Evolutionary conservation across 306 rosid genomes (phyloP), one percentile per base, ranked within the genome.

Genomic region (Fragaria iinumae): DNA sequence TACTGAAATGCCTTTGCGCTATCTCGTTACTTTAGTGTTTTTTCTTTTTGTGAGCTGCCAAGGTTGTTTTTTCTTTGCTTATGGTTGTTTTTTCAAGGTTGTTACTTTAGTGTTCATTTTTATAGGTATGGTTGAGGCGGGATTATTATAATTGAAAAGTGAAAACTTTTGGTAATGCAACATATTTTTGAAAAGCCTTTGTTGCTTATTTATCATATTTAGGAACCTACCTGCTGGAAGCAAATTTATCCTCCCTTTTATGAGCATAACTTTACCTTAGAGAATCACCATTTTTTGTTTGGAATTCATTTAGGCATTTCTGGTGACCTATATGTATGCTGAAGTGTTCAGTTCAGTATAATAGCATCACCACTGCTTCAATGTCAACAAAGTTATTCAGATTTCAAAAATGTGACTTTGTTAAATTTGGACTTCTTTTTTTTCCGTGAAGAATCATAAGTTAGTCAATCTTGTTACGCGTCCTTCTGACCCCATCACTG

Each of bases 371-470:
- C 16, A 44, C 14, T 9, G 59, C 27, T 14, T 17, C 43, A 47
- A 27, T 47, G 13, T 36, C 25, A 47, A 69, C 34, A 8, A 69
- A 69, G 6, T 25, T 60, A 23, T 48, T 71, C 4, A 29, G 10
- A 67, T 39, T 70, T 70, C 41, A 11, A 32, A 27, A 14, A 20
- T 62, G 48, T 60, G 11, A 21, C 69, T 38, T 3, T 60, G 4
- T 27, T 75, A 62, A 39, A 41, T 48, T 44, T 68, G 55, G 11
- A 18, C 8, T 32, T 11, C 0, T 52, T 27, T 68, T 13, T 59
- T 69, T 60, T 50, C n/a, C 65, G 13, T 23, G 67, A 75, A 56
- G 25, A 52, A 47, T 55, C 66, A 66, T 29, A 65, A 44, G 9
- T 48, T 57, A 12, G n/a, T 75, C 49, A 59, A 69, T 50, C 65